These are phyloP conservation scores for Tetrapyrgos nigripes DNA, from an alignment of 1,284 basidiomycete genomes.

Conservation along the genomic window DNA sequence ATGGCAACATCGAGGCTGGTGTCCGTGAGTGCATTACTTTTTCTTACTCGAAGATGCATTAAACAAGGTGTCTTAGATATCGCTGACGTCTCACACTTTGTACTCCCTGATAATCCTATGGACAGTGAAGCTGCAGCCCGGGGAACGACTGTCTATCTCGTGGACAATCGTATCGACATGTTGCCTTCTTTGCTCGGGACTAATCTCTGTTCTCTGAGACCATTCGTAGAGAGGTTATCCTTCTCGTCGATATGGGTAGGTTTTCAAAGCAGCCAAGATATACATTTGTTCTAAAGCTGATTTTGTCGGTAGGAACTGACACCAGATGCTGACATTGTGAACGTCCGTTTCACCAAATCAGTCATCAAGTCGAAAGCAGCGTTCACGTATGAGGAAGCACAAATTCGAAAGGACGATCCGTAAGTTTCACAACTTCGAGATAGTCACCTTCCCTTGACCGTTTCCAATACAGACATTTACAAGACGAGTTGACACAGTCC, in stretches of 20 bases:
- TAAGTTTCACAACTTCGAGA: slow-evolving; percentile 46
- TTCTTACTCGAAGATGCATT: neutral
- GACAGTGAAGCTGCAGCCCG: slow-evolving; percentile 94
- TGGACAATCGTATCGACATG: slow-evolving; percentile 99
- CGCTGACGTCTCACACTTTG: slow-evolving; percentile 98
- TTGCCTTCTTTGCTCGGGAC: slow-evolving; percentile 94
- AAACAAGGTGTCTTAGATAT: slow-evolving; percentile 70
- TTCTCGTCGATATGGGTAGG: slow-evolving; percentile 97
- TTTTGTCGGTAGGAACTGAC: slow-evolving; percentile 73
- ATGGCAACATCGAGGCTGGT: slow-evolving; percentile 97
- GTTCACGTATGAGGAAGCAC: slow-evolving; percentile 98
- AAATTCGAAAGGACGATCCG: slow-evolving; percentile 92
- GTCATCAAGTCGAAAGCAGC: slow-evolving; percentile 97
- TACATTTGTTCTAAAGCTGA: slow-evolving; percentile 11
- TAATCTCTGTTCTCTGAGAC: slow-evolving; percentile 94
- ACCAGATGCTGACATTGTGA: slow-evolving; percentile 87
- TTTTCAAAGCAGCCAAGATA: slow-evolving; percentile 13
- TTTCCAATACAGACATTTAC: slow-evolving; percentile 57
- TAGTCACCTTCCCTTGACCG: slow-evolving; percentile 4
- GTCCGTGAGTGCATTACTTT: slow-evolving; percentile 79
- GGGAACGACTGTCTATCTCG: slow-evolving; percentile 98
- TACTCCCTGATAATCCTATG: slow-evolving; percentile 94
- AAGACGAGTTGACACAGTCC: slow-evolving; percentile 86
- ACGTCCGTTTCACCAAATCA: slow-evolving; percentile 93
- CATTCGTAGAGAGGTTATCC: slow-evolving; percentile 93